Evolutionary conservation across 1,139 yeast species (phyloP).

Genomic region (Geotrichum aggregatum): DNA sequence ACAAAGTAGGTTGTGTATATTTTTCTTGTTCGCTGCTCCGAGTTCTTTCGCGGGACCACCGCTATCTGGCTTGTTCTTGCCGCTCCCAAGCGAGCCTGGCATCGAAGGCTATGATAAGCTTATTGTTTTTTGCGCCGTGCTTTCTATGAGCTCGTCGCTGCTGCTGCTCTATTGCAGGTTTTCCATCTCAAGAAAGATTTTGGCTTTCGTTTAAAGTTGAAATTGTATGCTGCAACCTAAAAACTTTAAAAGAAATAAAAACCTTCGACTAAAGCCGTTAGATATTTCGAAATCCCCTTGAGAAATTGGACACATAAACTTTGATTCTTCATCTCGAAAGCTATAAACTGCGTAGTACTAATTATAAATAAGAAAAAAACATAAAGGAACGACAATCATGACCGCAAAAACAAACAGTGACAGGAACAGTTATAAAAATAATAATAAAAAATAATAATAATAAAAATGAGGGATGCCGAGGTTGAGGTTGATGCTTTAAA

Average conservation of each 20-base stretch:
- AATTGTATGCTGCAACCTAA: no score
- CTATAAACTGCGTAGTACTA: not conserved
- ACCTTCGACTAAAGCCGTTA: no score
- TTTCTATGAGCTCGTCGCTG: constrained; percentile 24
- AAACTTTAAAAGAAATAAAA: no score
- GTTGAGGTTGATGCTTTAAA: no score
- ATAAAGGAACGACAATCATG: not conserved
- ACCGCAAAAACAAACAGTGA: not conserved
- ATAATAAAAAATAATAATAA: not conserved
- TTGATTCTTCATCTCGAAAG: no score
- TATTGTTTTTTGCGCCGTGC: constrained; percentile 27
- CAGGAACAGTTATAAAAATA: not conserved
- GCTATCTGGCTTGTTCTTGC: constrained; percentile 45
- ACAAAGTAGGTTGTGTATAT: constrained; percentile 50
- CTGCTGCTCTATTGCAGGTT: constrained; percentile 24
- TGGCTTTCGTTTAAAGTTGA: constrained; percentile 29
- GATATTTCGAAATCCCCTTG: no score
- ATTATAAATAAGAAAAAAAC: not conserved
- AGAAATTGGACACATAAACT: no score
- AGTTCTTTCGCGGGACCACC: constrained; percentile 50
- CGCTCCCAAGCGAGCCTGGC: constrained; percentile 22
- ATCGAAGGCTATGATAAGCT: constrained; percentile 25
- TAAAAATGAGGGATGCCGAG: no score
- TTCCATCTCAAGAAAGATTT: constrained; percentile 24
- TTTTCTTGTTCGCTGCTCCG: constrained; percentile 50